Conservation (phyloP, 306 rosid species). For the Pachyrhizus erosus region DNA sequence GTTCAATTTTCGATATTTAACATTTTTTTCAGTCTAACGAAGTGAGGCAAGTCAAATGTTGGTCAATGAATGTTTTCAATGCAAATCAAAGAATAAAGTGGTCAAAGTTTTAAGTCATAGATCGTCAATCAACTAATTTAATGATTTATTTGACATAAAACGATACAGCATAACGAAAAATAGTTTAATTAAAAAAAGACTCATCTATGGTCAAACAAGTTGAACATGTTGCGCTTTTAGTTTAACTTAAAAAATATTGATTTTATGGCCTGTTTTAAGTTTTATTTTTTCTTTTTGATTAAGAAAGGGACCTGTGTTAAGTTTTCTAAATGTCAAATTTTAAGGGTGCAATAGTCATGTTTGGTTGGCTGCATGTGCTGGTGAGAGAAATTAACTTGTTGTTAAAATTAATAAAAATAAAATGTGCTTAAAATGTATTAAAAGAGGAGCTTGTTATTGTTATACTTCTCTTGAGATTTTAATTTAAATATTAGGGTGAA, state of each 20-base stretch:
- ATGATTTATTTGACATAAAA: neutral
- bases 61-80: neutral
- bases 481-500: no score
- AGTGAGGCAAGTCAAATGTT: neutral
- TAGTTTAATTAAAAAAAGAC: neutral
- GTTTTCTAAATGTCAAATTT: neutral
- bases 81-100: neutral
- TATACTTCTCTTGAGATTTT: no score
- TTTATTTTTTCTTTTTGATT: no score
- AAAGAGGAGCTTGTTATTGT: no score
- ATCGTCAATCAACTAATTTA: neutral
- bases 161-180: neutral
- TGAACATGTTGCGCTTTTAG: neutral
- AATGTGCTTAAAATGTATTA: no score
- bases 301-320: no score
- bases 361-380: neutral
- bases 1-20: neutral
- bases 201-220: neutral
- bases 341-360: neutral
- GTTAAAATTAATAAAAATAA: no score
- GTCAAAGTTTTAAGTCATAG: neutral
- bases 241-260: neutral
- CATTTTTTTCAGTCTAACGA: neutral
- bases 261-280: neutral
- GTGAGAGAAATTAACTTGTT: neutral